These are phyloP conservation scores for Phallus indusiatus DNA, from an alignment of 768 basidiomycete genomes.

Conservation along the genomic window DNA sequence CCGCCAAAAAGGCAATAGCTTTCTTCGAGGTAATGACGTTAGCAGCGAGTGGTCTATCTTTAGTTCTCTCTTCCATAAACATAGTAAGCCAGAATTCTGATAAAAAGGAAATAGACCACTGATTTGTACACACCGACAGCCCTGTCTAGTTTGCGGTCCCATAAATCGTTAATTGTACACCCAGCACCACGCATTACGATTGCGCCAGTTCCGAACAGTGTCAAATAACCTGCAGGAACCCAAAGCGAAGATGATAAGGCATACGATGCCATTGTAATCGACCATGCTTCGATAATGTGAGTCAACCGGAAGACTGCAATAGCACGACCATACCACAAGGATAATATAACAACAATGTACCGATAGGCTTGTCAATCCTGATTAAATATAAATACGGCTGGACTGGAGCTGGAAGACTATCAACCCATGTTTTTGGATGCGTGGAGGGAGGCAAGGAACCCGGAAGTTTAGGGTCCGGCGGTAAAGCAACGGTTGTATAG, in stretches of 20 bases:
- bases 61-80: slow-evolving; percentile 59
- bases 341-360: slow-evolving; percentile 83
- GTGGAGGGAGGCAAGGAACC: slow-evolving; percentile 8
- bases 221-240: slow-evolving; percentile 63
- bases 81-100: neutral
- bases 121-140: slow-evolving; percentile 60
- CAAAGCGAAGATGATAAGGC: slow-evolving; percentile 57
- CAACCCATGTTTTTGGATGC: slow-evolving; percentile 48
- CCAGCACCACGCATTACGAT: slow-evolving; percentile 96
- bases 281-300: slow-evolving; percentile 68
- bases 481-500: neutral
- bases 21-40: slow-evolving; percentile 70
- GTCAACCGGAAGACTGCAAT: neutral
- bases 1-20: slow-evolving; percentile 72
- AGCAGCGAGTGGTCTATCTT: slow-evolving; percentile 74
- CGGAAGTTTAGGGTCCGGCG: neutral
- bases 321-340: slow-evolving; percentile 67
- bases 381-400: slow-evolving; percentile 81
- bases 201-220: slow-evolving; percentile 83
- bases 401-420: slow-evolving; percentile 45
- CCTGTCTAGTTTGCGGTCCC: slow-evolving; percentile 89
- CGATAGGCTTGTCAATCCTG: slow-evolving; percentile 93
- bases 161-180: slow-evolving; percentile 98
- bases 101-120: neutral
- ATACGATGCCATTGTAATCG: slow-evolving; percentile 93